phyloP scores from a whole-genome alignment of 768 basidiomycete species.

The Holtermannia corniformis region DNA sequence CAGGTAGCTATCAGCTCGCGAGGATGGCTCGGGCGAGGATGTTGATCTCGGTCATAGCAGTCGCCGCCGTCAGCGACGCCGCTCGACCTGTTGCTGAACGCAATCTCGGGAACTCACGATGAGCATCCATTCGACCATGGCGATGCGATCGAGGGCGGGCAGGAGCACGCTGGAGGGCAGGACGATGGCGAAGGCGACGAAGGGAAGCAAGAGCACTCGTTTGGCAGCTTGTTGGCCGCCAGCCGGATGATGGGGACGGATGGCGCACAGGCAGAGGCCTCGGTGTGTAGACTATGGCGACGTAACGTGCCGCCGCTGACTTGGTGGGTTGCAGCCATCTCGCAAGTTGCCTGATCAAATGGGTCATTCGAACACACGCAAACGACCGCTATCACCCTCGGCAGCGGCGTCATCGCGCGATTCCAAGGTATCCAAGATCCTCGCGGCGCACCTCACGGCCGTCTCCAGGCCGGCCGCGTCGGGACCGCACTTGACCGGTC shows the following conservation, averaged over 20 bases:
- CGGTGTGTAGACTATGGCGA: no score
- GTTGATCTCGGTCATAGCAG: neutral
- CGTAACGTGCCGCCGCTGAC: neutral
- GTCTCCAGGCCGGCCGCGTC: no score
- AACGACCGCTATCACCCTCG: neutral
- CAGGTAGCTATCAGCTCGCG: neutral
- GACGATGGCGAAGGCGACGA: neutral
- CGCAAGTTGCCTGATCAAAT: neutral
- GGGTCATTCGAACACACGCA: neutral
- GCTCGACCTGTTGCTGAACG: constrained; percentile 33
- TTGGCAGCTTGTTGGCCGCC: neutral
- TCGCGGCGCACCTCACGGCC: neutral
- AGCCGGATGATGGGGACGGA: neutral
- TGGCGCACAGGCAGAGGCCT: neutral
- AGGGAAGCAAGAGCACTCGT: neutral
- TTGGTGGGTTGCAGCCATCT: neutral
- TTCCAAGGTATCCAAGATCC: neutral
- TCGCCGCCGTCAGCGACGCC: constrained; percentile 14
- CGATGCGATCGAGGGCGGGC: neutral
- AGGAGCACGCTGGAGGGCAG: neutral
- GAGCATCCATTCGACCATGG: neutral
- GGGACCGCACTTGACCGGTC: no score
- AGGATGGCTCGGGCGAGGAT: neutral
- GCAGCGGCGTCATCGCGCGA: neutral
- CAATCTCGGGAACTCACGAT: constrained; percentile 23